Base-by-base conservation (phyloP, 2,329 filamentous ascomycete species). In the Aschersonia sp. region DNA sequence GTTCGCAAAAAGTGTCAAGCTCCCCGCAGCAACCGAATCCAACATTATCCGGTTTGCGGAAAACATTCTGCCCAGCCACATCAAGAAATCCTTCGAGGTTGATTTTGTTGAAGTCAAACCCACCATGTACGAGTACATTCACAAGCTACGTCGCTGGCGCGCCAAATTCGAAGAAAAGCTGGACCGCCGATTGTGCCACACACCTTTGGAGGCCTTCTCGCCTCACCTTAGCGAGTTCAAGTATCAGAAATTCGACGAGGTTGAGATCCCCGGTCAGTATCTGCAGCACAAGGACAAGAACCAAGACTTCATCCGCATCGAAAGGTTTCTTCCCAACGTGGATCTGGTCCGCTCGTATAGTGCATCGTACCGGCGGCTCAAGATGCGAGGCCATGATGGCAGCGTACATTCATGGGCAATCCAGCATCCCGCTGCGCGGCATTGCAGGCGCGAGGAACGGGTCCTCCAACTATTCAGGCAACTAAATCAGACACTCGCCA, bases 121-220 rank as follows among this genome's bases (percentile, higher is more conserved):
- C 4, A 97, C 89, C 1, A 95, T 98, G 88, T 84, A 85, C 61
- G 89, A 95, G 62, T 99, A 99, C 69, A 97, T 98, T 52, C 87
- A 95, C 64, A 97, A 95, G 64, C 72, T 98, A 46, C 84, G 92
- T 43, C 84, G 82, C 55, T 99, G 92, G 92, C 81, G 94, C 47
- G 92, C 95, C 66, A 92, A 95, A 62, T 95, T 98, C 56, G 92
- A 97, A 62, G 89, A 97, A 69, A 94, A 94, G 64, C 79, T 98
- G 45, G 92, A 99, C 62, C 83, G 89, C 22, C 79, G 92, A 45
- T 73, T 81, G 40, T 76, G 81, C 30, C 79, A 75, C 41, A 77
- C 83, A 46, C 83, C 84, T 45, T 73, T 99, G 8, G 92, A 98
- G 63, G 75, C 74, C 31, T 94, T 86, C 62, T 95, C 88, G 43